Base-by-base conservation (phyloP, 768 basidiomycete species). In the Cystoderma amianthinum region DNA sequence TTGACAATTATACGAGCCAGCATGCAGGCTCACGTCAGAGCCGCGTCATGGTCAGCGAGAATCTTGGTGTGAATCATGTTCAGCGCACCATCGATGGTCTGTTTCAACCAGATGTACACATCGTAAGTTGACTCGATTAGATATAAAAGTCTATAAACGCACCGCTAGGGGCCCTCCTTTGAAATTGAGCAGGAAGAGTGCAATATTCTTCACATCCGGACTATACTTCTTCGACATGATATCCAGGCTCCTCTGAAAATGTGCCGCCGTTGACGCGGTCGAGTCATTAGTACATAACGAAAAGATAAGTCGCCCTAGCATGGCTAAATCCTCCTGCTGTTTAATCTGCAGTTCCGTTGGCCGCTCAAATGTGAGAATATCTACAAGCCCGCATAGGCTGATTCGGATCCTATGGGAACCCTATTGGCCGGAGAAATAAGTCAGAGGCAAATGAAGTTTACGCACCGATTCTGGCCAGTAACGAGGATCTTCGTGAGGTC, bases 261-360 rank as follows among this genome's bases (percentile, higher is more conserved):
- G 84, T 54, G 69, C 78, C 40, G 63, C 72, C 24, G 72, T 80
- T 9, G 78, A 69, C 0, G 78, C 78, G 12, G 74, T 61, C 24
- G 71, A 59, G 43, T 78, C 90, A 34, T 74, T 74, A 52, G 85
- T 89, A 48, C 86, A 85, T 42, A 99, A 62, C 12, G 78, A 68
- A 45, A 96, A 77, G 44, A 99, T 62, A 11, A 99, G 69, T 38
- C 83, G 76, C 13, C 94, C 96, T 42, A 99, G 85, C 67, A 84
- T 79, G 28, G 77, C 66, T 10, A 97, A 62, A 56, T 99, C 96
- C 43, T 98, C 93, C 64, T 93, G 90, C 67, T 92, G 87, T 33
- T 80, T 61, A 5, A 71, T 43, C 13, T 63, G 48, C 3, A 80
- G 56, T 41, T 85, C 81, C 47, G 79, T 74, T 15, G 69, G 75